phyloP scores from a whole-genome alignment of 2,329 filamentous ascomycete genomes.

The Botryotinia globosa region DNA sequence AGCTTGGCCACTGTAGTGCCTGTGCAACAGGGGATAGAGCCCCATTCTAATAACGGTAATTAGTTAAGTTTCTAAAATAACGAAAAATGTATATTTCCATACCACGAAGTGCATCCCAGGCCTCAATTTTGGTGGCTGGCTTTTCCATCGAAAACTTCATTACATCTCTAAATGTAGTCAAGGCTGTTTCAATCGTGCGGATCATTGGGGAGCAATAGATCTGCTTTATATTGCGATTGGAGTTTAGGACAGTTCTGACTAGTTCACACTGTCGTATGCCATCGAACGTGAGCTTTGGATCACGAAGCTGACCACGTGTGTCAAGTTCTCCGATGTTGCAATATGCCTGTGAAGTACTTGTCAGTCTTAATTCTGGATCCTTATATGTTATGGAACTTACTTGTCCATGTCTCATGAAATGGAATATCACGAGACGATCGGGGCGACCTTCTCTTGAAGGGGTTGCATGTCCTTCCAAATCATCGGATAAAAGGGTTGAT shows the following conservation, averaged over 20 bases:
- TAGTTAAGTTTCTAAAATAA: background rate
- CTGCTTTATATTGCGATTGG: background rate
- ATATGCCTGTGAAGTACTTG: background rate
- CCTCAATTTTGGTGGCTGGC: background rate
- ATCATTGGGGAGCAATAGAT: background rate
- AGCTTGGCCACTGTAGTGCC: background rate
- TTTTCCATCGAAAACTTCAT: background rate
- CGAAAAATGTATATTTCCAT: background rate
- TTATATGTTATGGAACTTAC: background rate
- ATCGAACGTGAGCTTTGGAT: background rate
- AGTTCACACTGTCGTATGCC: background rate
- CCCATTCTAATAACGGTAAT: background rate
- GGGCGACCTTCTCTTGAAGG: background rate
- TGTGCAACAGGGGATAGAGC: background rate
- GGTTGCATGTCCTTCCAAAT: background rate
- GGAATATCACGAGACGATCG: background rate
- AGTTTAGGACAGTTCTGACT: background rate
- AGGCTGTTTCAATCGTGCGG: background rate
- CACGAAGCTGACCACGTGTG: background rate
- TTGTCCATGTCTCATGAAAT: background rate
- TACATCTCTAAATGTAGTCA: background rate
- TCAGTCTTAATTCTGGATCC: rapidly evolving
- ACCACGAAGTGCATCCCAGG: background rate
- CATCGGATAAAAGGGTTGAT: background rate
- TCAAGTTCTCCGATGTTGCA: background rate